Base-by-base conservation (phyloP, 768 basidiomycete genomes). In the Mycena albidolilacea region DNA sequence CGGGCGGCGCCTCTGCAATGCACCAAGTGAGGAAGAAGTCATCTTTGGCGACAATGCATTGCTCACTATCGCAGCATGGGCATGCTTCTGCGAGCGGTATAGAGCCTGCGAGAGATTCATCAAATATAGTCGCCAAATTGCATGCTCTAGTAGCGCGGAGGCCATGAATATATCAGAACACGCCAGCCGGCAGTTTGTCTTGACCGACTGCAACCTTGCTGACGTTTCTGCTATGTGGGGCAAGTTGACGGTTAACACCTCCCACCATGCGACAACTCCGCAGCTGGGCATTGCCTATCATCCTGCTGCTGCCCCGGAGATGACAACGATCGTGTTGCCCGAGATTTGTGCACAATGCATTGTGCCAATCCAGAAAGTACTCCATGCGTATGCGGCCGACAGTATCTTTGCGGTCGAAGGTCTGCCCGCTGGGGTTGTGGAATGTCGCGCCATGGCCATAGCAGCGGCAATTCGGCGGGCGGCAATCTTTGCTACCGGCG, bases 41-140 rank as follows among this genome's bases (percentile, higher is more conserved):
- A 2, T 54, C 35, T 69, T 21, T 15, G 67, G 67, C 41, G 67
- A 69, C 10, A 69, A 62, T 54, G 19, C 67, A 0, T 3, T 62
- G 11, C 38, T 61, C 7, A 38, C 6, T 5, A 62, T 23, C n/a
- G 46, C 12, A 3, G 46, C 59, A 3, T 69, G 59, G 60, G 59
- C 67, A 5, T 21, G 37, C 3, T 69, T 69, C 60, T 54, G 35
- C 48, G 59, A 60, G 46, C 60, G 67, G 1, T 69, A 69, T 35
- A n/a, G 67, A 17, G 62, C 67, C 15, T 69, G 67, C 59, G 67
- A 69, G 23, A 46, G 67, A 0, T 62, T 69, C 17, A 59, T 69
- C n/a, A 69, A 69, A 15, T 69, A 69, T 17, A 52, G n/a, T 0
- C 60, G 59, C 5, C 67, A 69, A 30, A 23, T 46, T 69, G 5